These are phyloP conservation scores for Sonneratia caseolaris DNA, from an alignment of 345 rosid genomes.

Conservation along the genomic window DNA sequence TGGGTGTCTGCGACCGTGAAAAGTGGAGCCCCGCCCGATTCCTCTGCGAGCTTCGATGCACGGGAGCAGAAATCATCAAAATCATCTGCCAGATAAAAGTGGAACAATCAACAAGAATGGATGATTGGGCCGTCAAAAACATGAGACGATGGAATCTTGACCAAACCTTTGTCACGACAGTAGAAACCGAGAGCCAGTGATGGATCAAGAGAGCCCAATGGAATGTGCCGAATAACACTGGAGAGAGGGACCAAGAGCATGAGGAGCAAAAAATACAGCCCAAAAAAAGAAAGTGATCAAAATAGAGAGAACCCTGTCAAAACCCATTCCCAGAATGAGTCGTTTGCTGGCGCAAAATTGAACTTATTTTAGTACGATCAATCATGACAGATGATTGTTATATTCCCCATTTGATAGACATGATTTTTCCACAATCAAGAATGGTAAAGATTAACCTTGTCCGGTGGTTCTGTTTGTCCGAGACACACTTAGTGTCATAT, in stretches of 20 bases:
- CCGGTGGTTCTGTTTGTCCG: too few relatives aligned
- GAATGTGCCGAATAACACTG: slow-evolving; percentile 55
- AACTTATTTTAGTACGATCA: too few relatives aligned
- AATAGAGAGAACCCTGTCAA: too few relatives aligned
- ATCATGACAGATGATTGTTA: too few relatives aligned
- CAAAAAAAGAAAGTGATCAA: too few relatives aligned
- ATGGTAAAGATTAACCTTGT: too few relatives aligned
- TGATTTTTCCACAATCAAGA: too few relatives aligned
- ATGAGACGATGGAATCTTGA: neutral
- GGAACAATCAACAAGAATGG: neutral
- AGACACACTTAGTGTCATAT: too few relatives aligned
- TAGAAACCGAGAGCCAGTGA: slow-evolving; percentile 89
- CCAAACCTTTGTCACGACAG: slow-evolving; percentile 72
- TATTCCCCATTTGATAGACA: too few relatives aligned
- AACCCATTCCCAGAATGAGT: too few relatives aligned
- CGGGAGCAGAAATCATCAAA: slow-evolving; percentile 64
- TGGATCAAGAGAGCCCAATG: slow-evolving; percentile 69
- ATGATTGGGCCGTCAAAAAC: neutral
- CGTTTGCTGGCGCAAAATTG: too few relatives aligned
- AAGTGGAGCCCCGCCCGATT: slow-evolving; percentile 82
- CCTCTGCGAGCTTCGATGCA: slow-evolving; percentile 66
- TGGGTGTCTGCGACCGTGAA: slow-evolving; percentile 35
- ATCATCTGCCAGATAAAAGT: slow-evolving; percentile 40
- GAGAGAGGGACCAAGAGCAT: slow-evolving; percentile 9
- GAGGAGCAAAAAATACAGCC: neutral